Base-by-base conservation (phyloP, 2,329 filamentous ascomycete species). In the Ophiostoma pallidulum region DNA sequence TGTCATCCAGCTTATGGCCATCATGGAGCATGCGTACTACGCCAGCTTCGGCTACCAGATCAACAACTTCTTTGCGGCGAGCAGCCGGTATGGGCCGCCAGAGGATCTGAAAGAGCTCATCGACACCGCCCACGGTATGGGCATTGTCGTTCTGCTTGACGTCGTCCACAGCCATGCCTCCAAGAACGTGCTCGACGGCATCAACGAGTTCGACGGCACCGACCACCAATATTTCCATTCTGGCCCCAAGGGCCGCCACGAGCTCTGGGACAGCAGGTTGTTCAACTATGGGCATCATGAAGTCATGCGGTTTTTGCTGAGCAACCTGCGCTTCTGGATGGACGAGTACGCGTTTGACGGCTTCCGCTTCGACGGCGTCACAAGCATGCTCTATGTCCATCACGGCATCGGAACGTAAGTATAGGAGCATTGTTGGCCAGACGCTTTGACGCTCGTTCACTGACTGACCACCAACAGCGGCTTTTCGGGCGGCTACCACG, bases 1-100 rank as follows among this genome's bases (percentile, higher is more conserved):
- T 62, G 86, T 90, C 47, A 97, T 98, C 57, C 92, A 98, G 64
- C 74, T 98, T 54, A 98, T 98, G 92, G 92, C 92, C 39, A 76
- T 98, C 61, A 98, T 98, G 91, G 92, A 98, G 64, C 92, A 98
- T 67, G 92, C 92, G 42, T 98, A 98, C 73, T 98, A 98, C 64
- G 92, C 92, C 59, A 97, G 91, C 61, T 98, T 98, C 59, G 92
- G 92, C 40, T 98, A 98, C 66, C 92, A 98, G 66, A 80, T 98
- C 68, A 98, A 97, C 72, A 96, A 86, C 66, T 98, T 98, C 73
- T 98, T 97, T 59, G 92, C 92, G 24, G 90, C 91, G 12, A 96
- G 90, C 66, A 97, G 91, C 65, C 82, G 92, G 53, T 98, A 95
- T 61, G 92, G 92, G 36, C 78, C 82, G 1, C 92, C 92, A 0